Percentiles rank a stretch among this genome's conserved stretches.
Evolutionary conservation across 805 yeast species (phyloP).

Genomic region (Kodamaea kakaduensis): DNA sequence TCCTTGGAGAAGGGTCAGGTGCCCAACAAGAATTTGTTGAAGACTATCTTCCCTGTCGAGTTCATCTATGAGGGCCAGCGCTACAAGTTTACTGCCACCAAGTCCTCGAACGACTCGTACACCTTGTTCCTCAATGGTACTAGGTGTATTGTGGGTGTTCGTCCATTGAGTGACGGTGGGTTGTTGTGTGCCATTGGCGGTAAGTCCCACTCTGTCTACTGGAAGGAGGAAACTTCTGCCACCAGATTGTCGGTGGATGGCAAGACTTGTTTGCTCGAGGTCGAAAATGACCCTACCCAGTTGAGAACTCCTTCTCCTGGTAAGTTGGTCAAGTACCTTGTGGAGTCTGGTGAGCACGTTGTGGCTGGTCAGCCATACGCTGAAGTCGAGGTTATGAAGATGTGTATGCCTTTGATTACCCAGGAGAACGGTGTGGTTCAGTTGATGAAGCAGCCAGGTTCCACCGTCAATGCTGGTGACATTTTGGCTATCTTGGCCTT

Average conservation of each 20-base stretch:
- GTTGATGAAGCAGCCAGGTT: conserved; percentile 94
- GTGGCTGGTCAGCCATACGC: conserved; percentile 91
- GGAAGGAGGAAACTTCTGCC: conserved; percentile 96
- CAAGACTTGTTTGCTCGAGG: conserved; percentile 90
- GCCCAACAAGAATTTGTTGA: conserved; percentile 73
- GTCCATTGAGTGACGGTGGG: conserved; percentile 93
- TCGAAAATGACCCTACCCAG: conserved; percentile 97
- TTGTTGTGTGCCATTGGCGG: conserved; percentile 84
- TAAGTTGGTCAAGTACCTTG: conserved; percentile 87
- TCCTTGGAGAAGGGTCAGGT: conserved; percentile 96
- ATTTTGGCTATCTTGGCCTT: conserved; percentile 90
- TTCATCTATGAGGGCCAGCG: conserved; percentile 92
- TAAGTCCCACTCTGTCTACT: conserved; percentile 89
- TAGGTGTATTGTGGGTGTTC: conserved; percentile 80
- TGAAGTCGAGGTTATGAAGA: conserved; percentile 99
- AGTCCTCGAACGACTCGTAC: conserved; percentile 80
- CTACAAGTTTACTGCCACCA: conserved; percentile 93
- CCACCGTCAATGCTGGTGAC: conserved; percentile 96
- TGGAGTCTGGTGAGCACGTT: conserved; percentile 94
- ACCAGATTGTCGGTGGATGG: conserved; percentile 94
- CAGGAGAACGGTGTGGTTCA: conserved; percentile 92
- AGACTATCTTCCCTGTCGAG: conserved; percentile 87
- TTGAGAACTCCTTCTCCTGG: conserved; percentile 99
- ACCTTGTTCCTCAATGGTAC: conserved; percentile 93
- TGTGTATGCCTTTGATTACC: conserved; percentile 97